Evolutionary conservation across 305 asterid genomes (phyloP).

Genomic region (Ruellia speciosa): DNA sequence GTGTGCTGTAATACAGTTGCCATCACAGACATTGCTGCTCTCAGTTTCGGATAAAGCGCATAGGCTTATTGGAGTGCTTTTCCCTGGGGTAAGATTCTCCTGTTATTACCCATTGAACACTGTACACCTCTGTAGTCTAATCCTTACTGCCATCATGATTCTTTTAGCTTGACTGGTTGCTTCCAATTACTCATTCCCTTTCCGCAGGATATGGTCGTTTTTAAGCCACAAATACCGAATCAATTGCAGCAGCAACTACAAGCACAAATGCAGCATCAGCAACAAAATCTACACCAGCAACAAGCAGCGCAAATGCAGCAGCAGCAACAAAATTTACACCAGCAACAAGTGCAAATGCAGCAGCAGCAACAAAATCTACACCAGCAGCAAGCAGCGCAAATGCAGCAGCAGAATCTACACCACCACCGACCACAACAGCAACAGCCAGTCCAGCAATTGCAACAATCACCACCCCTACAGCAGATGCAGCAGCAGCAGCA

Average conservation of each 20-base stretch:
- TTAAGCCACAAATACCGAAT: conserved; percentile 63
- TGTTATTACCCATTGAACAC: neutral
- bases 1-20: conserved; percentile 98
- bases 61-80: conserved; percentile 96
- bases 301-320: conserved; percentile 25
- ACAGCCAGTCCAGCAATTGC: conserved; percentile 16
- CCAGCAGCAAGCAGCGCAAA: no score
- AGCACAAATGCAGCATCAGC: conserved; percentile 33
- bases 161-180: no score
- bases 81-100: conserved; percentile 71
- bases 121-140: no score
- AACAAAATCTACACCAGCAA: neutral
- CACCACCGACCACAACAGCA: no score
- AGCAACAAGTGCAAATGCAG: no score
- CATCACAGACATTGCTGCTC: conserved; percentile 86
- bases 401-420: no score
- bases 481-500: conserved; percentile 27
- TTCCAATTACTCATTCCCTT: neutral
- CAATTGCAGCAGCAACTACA: conserved; percentile 37
- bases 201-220: conserved; percentile 69
- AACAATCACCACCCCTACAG: conserved; percentile 51
- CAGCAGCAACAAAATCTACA: no score
- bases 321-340: neutral
- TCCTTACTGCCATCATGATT: neutral
- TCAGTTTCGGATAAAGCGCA: conserved; percentile 91